Percentiles rank a stretch among this genome's conserved stretches.
phyloP scores from a whole-genome alignment of 1,284 basidiomycete species.

The Leccinum subrobustum region DNA sequence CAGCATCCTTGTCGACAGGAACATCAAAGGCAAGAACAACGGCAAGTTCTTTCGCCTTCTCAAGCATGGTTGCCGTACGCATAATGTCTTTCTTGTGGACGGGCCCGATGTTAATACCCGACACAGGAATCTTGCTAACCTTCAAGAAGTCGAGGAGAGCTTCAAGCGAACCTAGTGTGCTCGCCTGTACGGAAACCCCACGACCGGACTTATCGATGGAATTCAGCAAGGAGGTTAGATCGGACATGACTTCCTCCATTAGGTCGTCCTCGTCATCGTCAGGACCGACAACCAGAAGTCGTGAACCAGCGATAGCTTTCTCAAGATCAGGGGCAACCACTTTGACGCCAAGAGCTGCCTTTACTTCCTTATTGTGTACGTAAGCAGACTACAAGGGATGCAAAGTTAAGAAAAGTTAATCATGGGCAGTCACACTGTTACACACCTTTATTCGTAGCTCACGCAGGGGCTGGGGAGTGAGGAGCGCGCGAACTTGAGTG shows the following conservation, averaged over 20 bases:
- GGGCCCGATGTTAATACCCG: conserved; percentile 97
- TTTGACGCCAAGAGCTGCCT: conserved; percentile 97
- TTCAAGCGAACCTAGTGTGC: conserved; percentile 96
- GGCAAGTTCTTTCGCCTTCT: conserved; percentile 94
- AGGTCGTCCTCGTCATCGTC: conserved; percentile 97
- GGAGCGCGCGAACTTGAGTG: conserved; percentile 90
- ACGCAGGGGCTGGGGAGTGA: conserved; percentile 96
- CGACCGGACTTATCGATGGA: conserved; percentile 94
- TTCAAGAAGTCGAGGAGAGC: conserved; percentile 96
- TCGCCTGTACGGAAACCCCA: conserved; percentile 97
- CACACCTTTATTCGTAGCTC: conserved; percentile 93
- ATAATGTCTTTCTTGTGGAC: conserved; percentile 97
- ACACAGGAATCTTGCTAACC: conserved; percentile 94
- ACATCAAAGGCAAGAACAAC: conserved; percentile 98
- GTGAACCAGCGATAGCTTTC: conserved; percentile 98
- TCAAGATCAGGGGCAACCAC: conserved; percentile 95
- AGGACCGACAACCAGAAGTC: conserved; percentile 87
- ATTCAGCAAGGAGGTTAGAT: conserved; percentile 87
- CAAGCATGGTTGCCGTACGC: conserved; percentile 92
- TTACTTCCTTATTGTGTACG: conserved; percentile 98
- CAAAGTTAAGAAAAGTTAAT: conserved; percentile 4
- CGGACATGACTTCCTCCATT: conserved; percentile 95
- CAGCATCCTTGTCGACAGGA: conserved; percentile 88
- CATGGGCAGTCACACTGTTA: conserved; percentile 21
- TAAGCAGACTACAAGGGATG: conserved; percentile 73